A percentile compares a stretch with the other conserved stretches of the same genome.
These are phyloP conservation scores for Talaromyces wortmannii DNA, from an alignment of 495 filamentous ascomycete genomes.

Conservation along the genomic window DNA sequence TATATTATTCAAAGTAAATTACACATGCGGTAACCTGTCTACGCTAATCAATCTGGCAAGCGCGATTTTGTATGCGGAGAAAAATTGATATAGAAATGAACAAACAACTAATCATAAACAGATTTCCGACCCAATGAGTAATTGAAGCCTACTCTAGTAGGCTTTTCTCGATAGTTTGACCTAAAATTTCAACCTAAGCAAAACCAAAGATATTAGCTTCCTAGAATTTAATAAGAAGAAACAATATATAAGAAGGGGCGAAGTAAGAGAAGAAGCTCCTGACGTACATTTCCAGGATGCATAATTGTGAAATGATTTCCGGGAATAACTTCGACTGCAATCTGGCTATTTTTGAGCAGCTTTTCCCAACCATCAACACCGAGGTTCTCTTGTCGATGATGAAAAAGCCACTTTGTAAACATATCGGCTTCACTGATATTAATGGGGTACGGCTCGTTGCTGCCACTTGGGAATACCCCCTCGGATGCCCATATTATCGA, in stretches of 20 bases:
- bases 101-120: not conserved
- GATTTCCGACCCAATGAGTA: not conserved
- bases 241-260: no score
- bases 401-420: not conserved
- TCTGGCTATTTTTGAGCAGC: not conserved
- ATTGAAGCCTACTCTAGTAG: not conserved
- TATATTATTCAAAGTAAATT: no score
- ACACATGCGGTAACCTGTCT: no score
- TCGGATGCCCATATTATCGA: not conserved
- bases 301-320: not conserved
- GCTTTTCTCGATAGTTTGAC: not conserved
- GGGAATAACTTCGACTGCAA: not conserved
- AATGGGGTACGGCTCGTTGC: not conserved
- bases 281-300: not conserved
- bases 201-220: not conserved
- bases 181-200: not conserved
- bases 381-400: not conserved
- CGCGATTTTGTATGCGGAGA: no score
- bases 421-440: not conserved
- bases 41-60: no score
- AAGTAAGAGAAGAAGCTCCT: not conserved
- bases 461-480: not conserved
- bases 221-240: not conserved
- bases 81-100: no score
- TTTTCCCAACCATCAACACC: not conserved